Conservation (phyloP, 2,329 filamentous ascomycete species). For the Penicillium rolfsii region DNA sequence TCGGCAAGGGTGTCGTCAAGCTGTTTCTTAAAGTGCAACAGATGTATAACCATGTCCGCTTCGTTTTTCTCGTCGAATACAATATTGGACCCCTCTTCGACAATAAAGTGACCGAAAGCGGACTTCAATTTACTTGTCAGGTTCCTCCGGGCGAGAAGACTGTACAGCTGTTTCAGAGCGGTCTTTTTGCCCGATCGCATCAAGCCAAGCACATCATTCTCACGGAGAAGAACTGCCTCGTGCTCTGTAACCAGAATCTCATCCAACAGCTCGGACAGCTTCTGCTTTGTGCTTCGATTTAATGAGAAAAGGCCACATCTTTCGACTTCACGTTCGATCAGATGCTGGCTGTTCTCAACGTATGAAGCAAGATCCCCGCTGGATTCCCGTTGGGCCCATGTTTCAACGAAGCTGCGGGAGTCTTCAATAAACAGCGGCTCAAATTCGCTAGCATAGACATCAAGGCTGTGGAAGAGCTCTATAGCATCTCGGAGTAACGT, state of each 20-base stretch:
- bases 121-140: conserved; percentile 70
- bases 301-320: conserved; percentile 81
- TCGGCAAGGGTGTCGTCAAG: conserved; percentile 76
- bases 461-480: conserved; percentile 81
- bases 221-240: conserved; percentile 66
- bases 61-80: conserved; percentile 78
- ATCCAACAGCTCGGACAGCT: conserved; percentile 74
- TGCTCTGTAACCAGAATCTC: conserved; percentile 70
- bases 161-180: conserved; percentile 76
- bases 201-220: conserved; percentile 70
- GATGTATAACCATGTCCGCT: conserved; percentile 81
- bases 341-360: conserved; percentile 67
- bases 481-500: conserved; percentile 73
- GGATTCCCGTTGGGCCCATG: conserved; percentile 71
- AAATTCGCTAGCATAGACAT: conserved; percentile 77
- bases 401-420: conserved; percentile 69
- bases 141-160: conserved; percentile 71
- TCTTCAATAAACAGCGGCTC: conserved; percentile 72
- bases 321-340: conserved; percentile 72
- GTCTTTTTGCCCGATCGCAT: conserved; percentile 70
- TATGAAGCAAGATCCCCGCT: conserved; percentile 71
- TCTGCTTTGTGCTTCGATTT: conserved; percentile 78
- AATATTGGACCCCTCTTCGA: conserved; percentile 72
- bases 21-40: conserved; percentile 78
- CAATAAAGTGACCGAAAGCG: conserved; percentile 80